Base-by-base conservation (phyloP, 805 yeast species). In the Yamadazyma olivae region DNA sequence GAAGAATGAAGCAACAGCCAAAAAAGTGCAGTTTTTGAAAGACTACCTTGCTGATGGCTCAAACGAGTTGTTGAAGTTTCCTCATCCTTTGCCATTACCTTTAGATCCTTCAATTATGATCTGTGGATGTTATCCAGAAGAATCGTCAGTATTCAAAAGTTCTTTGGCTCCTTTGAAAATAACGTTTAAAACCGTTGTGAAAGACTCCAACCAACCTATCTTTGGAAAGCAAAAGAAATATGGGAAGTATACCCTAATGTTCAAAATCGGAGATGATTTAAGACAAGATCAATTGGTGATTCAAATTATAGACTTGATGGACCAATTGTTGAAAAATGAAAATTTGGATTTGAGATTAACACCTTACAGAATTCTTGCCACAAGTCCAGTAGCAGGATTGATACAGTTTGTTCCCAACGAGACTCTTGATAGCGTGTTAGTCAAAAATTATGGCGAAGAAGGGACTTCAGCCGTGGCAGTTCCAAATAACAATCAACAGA, bases 211-310 rank as follows among this genome's bases (percentile, higher is more conserved):
- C 24, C 35, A 45, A 1, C 37, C 52, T 3, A 52, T 63, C 1
- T 65, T 65, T 43, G 67, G 67, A 1, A 55, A 56, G 27, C 45
- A 46, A 24, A 48, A 48, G 30, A 56, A 56, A 33, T 53, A 65
- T 35, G 70, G 70, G 3, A 66, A 61, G 35, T 93, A 88, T 56
- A 79, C 95, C 5, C 64, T 93, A 24, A 91, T 93, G 83, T 91
- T 88, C 63, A 93, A 93, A 58, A 84, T 85, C 33, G 99, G 99
- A 10, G 99, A 85, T 45, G 99, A 93, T 56, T 68, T 93, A 33
- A 70, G 98, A 41, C 99, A 93, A 58, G 99, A 93, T 65, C 99
- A 93, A 58, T 72, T 93, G 45, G 95, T 93, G n/a, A 84, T 89
- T 33, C 99, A 93, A 58, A 87, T 93, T 43, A 86, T 93, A 39